Conservation (phyloP, 345 rosid species). For the Brassica carinata region DNA sequence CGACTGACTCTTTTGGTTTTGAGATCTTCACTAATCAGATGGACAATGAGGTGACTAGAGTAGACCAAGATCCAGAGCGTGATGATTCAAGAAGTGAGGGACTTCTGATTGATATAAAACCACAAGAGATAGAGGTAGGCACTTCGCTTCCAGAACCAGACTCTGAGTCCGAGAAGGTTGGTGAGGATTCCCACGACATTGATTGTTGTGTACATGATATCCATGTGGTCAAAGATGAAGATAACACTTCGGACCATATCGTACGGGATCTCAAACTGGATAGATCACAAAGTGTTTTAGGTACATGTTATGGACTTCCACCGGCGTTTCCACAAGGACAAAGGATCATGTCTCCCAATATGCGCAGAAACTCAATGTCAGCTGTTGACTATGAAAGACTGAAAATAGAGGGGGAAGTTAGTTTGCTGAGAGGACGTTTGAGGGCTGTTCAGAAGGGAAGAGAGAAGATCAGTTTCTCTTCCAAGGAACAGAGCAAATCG, state of each 20-base stretch:
- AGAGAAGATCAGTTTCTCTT: conserved; percentile 48
- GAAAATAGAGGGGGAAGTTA: conserved; percentile 72
- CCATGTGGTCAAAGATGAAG: conserved; percentile 47
- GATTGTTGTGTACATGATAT: conserved; percentile 50
- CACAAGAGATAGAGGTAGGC: conserved; percentile 30
- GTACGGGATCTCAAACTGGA: conserved; percentile 29
- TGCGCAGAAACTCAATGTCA: conserved; percentile 76
- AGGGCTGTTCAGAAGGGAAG: conserved; percentile 21
- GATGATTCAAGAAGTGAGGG: conserved; percentile 22
- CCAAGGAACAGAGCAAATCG: conserved; percentile 43
- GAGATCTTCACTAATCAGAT: conserved; percentile 32
- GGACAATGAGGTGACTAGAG: conserved; percentile 22
- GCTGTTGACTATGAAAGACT: conserved; percentile 66
- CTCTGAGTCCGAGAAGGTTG: conserved; percentile 23
- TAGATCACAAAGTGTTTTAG: conserved; percentile 51
- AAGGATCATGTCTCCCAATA: conserved; percentile 38
- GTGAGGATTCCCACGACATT: conserved; percentile 12
- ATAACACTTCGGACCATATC: conserved; percentile 15
- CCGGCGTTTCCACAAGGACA: conserved; percentile 35
- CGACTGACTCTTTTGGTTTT: conserved; percentile 31
- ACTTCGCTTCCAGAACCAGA: conserved; percentile 16
- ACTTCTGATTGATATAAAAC: conserved; percentile 32
- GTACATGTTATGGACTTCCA: conserved; percentile 41
- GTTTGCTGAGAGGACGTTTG: conserved; percentile 4
- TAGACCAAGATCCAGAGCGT: conserved; percentile 14